These are phyloP conservation scores for Luffa acutangula DNA, from an alignment of 306 rosid species.

Conservation along the genomic window DNA sequence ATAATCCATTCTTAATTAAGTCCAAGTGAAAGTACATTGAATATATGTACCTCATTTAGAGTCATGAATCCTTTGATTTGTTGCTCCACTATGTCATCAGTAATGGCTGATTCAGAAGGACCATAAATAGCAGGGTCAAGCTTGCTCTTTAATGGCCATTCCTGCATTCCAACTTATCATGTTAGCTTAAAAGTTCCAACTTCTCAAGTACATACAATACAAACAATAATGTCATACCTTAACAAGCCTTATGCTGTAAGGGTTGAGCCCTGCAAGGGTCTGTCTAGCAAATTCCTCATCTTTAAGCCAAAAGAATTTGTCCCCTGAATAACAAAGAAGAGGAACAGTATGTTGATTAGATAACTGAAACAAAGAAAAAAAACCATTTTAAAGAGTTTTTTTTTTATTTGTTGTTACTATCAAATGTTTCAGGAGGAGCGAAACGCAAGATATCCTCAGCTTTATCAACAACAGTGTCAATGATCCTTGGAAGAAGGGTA, in stretches of 20 bases:
- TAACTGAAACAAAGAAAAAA: not conserved
- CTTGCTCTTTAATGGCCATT: constrained; percentile 85
- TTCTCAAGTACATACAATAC: too few species aligned
- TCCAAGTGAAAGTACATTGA: not conserved
- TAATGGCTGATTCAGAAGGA: constrained; percentile 54
- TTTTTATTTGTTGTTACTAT: constrained; percentile 22
- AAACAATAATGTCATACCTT: constrained; percentile 29
- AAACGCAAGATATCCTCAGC: constrained; percentile 36
- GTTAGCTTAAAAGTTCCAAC: not conserved
- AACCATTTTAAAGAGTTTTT: not conserved
- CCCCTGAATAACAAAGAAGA: constrained; percentile 28
- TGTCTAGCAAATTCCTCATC: constrained; percentile 79
- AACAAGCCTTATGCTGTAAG: constrained; percentile 50
- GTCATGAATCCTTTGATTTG: constrained; percentile 42
- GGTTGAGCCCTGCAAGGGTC: constrained; percentile 85
- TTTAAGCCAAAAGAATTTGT: constrained; percentile 79
- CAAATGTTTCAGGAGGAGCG: constrained; percentile 38
- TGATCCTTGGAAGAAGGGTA: constrained; percentile 28
- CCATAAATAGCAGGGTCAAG: constrained; percentile 63
- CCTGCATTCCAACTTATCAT: constrained; percentile 22
- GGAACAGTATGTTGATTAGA: not conserved
- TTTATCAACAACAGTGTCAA: constrained; percentile 17
- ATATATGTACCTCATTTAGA: constrained; percentile 35
- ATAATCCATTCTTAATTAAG: too few species aligned
- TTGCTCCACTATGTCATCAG: constrained; percentile 38